Evolutionary conservation across 2,329 filamentous ascomycete genomes (phyloP).

Genomic region (Akanthomyces lecanii): DNA sequence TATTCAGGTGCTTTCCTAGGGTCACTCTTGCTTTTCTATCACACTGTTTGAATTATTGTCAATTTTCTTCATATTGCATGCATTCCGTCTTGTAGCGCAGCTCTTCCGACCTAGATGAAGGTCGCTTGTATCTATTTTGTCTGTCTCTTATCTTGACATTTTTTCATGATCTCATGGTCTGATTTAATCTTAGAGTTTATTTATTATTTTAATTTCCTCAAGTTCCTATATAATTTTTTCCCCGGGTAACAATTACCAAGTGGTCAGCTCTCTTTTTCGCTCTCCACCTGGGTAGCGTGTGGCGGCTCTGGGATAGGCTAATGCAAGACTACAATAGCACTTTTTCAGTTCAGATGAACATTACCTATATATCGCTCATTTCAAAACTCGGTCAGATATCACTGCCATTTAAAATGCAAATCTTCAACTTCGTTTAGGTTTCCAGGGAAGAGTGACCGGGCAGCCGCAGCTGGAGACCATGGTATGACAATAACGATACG

Average conservation of each 20-base stretch:
- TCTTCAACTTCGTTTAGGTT: not conserved
- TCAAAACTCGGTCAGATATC: not conserved
- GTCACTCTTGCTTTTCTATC: too few relatives aligned
- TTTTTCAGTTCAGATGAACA: not conserved
- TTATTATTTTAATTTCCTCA: too few relatives aligned
- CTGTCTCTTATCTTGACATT: too few relatives aligned
- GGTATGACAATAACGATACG: not conserved
- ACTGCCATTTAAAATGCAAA: not conserved
- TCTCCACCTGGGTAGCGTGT: not conserved
- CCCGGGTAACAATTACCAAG: too few relatives aligned
- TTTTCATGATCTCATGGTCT: too few relatives aligned
- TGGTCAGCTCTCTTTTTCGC: too few relatives aligned
- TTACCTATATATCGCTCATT: not conserved
- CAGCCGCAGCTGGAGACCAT: not conserved
- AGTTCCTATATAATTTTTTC: too few relatives aligned
- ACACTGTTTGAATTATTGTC: too few relatives aligned
- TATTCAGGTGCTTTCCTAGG: too few relatives aligned
- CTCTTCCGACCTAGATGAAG: not conserved
- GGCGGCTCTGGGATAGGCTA: not conserved
- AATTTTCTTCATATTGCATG: too few relatives aligned
- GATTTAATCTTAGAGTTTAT: too few relatives aligned
- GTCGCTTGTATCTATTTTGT: too few relatives aligned
- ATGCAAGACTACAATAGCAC: not conserved
- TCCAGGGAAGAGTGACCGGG: not conserved
- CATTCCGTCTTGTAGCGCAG: not conserved